Evolutionary conservation across 495 filamentous ascomycete genomes (phyloP).

Genomic region (Daldinia decipiens): DNA sequence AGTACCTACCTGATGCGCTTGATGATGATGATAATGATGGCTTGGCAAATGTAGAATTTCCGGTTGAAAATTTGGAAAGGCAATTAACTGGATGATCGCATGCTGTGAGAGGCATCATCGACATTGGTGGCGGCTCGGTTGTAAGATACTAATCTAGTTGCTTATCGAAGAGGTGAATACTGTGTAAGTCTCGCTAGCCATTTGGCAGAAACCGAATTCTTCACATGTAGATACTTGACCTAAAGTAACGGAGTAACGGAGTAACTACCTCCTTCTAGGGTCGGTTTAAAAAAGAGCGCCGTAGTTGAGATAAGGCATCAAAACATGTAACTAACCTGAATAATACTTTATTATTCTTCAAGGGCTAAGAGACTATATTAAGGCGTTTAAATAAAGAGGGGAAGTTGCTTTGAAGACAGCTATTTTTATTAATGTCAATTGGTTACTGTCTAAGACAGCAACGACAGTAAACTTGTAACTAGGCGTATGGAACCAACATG

Average conservation of each 20-base stretch:
- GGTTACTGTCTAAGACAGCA: background rate
- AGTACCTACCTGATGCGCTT: background rate
- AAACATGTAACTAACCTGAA: no score
- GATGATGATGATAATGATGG: background rate
- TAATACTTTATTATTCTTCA: background rate
- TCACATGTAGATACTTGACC: no score
- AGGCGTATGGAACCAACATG: background rate
- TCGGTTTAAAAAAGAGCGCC: background rate
- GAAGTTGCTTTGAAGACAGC: background rate
- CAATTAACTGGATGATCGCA: slow-evolving; percentile 1
- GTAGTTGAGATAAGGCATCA: background rate
- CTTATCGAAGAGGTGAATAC: background rate
- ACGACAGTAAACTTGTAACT: background rate
- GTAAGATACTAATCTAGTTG: background rate
- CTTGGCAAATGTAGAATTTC: slow-evolving; percentile 16
- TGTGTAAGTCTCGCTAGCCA: no score
- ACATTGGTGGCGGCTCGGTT: slow-evolving; percentile 20
- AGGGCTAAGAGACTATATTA: background rate
- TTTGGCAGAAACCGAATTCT: no score
- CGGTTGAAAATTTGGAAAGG: background rate
- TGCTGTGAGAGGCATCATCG: slow-evolving; percentile 5
- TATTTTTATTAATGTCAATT: background rate
- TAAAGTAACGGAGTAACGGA: background rate
- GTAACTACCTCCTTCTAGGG: background rate
- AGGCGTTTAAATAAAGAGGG: background rate